Evolutionary conservation across 371 early-diverging fungal genomes (phyloP).

Genomic region (Mortierella sp.): DNA sequence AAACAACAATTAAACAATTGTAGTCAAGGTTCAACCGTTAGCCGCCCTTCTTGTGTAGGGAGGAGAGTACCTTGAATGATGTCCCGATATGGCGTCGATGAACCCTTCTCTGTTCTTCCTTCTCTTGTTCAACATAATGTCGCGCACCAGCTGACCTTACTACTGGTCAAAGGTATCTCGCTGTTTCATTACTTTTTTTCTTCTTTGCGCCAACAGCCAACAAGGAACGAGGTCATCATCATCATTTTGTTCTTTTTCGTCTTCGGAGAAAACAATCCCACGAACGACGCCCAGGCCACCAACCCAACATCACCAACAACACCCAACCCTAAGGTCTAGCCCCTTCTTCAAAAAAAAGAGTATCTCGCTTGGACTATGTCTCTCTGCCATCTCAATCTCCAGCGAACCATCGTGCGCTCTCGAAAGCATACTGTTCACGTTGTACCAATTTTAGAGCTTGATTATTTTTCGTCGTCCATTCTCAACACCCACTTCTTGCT

Average conservation of each 20-base stretch:
- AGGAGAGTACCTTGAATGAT: neutral
- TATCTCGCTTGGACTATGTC: neutral
- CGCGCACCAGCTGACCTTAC: constrained; percentile 1
- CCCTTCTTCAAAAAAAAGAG: neutral
- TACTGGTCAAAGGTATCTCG: neutral
- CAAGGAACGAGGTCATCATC: neutral
- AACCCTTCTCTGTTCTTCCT: neutral
- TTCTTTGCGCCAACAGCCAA: neutral
- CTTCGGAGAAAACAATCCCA: constrained; percentile 10
- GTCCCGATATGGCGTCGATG: neutral
- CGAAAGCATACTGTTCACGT: neutral
- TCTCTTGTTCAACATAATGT: neutral
- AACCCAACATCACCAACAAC: neutral
- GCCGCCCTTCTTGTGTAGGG: no score
- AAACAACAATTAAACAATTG: no score
- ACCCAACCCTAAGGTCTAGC: neutral
- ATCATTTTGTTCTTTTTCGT: neutral
- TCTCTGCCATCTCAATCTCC: constrained; percentile 4
- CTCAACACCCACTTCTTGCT: neutral
- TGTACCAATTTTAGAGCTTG: neutral
- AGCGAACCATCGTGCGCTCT: neutral
- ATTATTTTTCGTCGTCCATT: neutral
- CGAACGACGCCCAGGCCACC: neutral
- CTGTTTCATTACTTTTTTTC: neutral
- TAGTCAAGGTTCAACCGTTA: no score